Evolutionary conservation across 345 rosid species (phyloP), one percentile per base, ranked within the genome.

Genomic region (Hypericum androsaemum): DNA sequence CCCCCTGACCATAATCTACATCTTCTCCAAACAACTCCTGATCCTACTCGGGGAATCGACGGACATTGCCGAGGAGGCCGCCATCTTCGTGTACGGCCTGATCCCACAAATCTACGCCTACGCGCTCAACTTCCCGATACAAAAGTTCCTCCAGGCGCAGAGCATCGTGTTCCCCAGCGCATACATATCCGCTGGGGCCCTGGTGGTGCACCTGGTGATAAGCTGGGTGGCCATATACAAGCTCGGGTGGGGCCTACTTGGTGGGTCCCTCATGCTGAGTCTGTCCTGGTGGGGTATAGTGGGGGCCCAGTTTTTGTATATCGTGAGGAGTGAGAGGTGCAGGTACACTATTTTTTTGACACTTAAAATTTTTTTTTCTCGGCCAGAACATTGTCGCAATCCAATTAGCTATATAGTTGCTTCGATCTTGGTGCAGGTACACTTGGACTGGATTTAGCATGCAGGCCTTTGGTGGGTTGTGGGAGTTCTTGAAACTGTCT

Each of bases 271-370:
- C 58, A 88, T 69, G 44, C 63, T 89, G 38, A 89, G 90, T 56
- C 47, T 86, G 37, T 81, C 94, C 0, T 89, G 97, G 97, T 89
- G 94, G 86, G 57, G 83, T 5, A 78, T 89, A 0, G 86, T 89
- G n/a, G 64, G 38, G 42, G 82, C 82, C 0, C 95, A 89, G 44
- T 54, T 67, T 14, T 47, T 65, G 11, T 89, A 81, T 37, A 79
- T 89, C 1, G 39, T 71, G 54, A 53, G 1, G 10, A 83, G 90
- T 36, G 63, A 38, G 0, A 61, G 32, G 39, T 83, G 86, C 41
- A 61, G 69, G 77, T 54, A 61, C 13, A 81, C 97, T 8, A n/a
- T n/a, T n/a, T n/a, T n/a, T n/a, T n/a, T n/a, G n/a, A n/a, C n/a
- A n/a, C n/a, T n/a, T n/a, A n/a, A n/a, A n/a, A n/a, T n/a, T n/a